Evolutionary conservation across 805 yeast genomes (phyloP).

Genomic region (Candida loeiensis): DNA sequence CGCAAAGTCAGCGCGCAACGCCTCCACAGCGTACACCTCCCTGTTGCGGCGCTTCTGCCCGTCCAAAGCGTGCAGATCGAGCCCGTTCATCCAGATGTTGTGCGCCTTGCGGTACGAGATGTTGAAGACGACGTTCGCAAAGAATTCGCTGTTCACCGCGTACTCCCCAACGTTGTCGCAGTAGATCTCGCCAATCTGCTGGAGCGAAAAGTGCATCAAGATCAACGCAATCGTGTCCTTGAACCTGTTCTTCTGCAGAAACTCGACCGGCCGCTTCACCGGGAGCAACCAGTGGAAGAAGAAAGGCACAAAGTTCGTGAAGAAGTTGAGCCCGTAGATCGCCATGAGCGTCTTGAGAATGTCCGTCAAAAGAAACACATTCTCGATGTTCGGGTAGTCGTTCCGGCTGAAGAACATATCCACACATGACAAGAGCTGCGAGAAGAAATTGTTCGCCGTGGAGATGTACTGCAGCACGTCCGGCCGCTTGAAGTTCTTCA

Average conservation of each 20-base stretch:
- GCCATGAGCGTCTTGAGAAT: conserved; percentile 20
- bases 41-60: conserved; percentile 7
- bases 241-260: conserved; percentile 13
- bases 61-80: conserved; percentile 16
- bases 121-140: conserved; percentile 17
- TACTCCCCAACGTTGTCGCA: conserved; percentile 21
- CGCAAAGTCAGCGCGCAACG: conserved; percentile 5
- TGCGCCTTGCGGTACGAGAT: conserved; percentile 24
- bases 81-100: conserved; percentile 26
- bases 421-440: conserved; percentile 35
- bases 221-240: conserved; percentile 34
- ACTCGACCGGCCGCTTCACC: conserved; percentile 10
- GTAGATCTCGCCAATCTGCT: conserved; percentile 29
- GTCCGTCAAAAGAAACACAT: conserved; percentile 20
- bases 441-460: conserved; percentile 38
- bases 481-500: conserved; percentile 28
- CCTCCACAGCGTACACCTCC: conserved; percentile 3
- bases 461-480: conserved; percentile 42
- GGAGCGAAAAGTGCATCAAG: conserved; percentile 23
- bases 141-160: conserved; percentile 18
- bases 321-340: conserved; percentile 45
- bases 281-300: conserved; percentile 42
- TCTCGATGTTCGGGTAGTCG: conserved; percentile 20
- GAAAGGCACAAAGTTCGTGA: conserved; percentile 44
- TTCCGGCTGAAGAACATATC: conserved; percentile 30